phyloP scores from a whole-genome alignment of 371 early-diverging fungal genomes.

The Mucor sp. region DNA sequence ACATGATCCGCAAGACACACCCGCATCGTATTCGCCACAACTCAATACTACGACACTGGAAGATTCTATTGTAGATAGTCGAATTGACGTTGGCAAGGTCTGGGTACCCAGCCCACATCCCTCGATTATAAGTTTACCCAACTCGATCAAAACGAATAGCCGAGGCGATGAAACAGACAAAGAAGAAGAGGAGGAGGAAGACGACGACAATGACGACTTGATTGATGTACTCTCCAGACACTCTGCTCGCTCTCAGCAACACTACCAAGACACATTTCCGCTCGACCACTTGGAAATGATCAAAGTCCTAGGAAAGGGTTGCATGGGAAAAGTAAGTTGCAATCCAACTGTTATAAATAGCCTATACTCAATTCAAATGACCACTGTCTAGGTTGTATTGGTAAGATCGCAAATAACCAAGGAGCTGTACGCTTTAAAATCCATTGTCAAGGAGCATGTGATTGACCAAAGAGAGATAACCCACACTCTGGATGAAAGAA shows the following conservation, averaged over 20 bases:
- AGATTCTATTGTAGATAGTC: slow-evolving; percentile 9
- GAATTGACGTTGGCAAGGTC: slow-evolving; percentile 7
- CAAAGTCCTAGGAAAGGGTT: slow-evolving; percentile 73
- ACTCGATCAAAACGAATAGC: background rate
- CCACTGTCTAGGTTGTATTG: slow-evolving; percentile 68
- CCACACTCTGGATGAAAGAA: slow-evolving; percentile 54
- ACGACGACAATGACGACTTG: background rate
- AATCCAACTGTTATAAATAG: background rate
- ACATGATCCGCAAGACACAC: background rate
- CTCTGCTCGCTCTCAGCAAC: background rate
- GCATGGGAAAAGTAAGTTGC: slow-evolving; percentile 74
- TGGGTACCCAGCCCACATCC: slow-evolving; percentile 21
- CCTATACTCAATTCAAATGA: background rate
- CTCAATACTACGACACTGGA: background rate
- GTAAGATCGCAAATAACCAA: slow-evolving; percentile 62
- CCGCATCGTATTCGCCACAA: background rate
- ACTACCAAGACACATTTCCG: slow-evolving; percentile 4
- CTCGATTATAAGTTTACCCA: slow-evolving; percentile 13
- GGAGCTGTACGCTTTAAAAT: slow-evolving; percentile 92
- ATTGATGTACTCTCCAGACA: background rate
- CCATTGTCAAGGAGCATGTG: slow-evolving; percentile 92
- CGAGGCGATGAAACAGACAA: slow-evolving; percentile 2
- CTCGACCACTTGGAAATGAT: slow-evolving; percentile 66
- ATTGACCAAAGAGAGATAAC: slow-evolving; percentile 90
- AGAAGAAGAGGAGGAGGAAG: slow-evolving; percentile 12